Evolutionary conservation across 2,329 filamentous ascomycete species (phyloP).

Genomic region (Apiospora sp.): DNA sequence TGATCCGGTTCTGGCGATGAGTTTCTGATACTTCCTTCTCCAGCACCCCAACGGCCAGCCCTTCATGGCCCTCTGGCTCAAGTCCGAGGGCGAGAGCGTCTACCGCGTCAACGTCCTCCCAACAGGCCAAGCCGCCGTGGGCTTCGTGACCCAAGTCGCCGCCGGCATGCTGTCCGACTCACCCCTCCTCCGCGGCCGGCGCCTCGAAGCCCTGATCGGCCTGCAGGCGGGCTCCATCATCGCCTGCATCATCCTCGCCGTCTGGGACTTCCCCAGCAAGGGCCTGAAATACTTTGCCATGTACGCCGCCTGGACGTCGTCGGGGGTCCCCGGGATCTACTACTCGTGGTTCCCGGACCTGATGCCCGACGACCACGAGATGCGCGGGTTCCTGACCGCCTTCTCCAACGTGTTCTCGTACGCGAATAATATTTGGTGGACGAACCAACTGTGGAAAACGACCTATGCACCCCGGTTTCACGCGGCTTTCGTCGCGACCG

Average conservation of each 20-base stretch:
- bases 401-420: conserved; percentile 32
- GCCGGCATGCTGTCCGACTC: conserved; percentile 32
- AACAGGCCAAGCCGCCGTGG: conserved; percentile 26
- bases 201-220: conserved; percentile 30
- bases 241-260: conserved; percentile 22
- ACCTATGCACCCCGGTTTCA: conserved; percentile 28
- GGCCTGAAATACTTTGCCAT: conserved; percentile 27
- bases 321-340: conserved; percentile 31
- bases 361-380: conserved; percentile 37
- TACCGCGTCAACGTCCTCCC: conserved; percentile 31
- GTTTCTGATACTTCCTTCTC: conserved; percentile 24
- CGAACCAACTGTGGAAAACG: conserved; percentile 30
- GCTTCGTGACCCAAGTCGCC: conserved; percentile 29
- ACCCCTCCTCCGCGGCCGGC: conserved; percentile 27
- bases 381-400: conserved; percentile 34
- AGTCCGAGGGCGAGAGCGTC: conserved; percentile 28
- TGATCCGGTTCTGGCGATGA: conserved; percentile 10
- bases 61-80: conserved; percentile 33
- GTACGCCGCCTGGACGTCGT: conserved; percentile 29
- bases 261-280: conserved; percentile 21
- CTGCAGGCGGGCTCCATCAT: conserved; percentile 32
- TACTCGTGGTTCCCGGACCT: conserved; percentile 37
- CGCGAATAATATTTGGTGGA: conserved; percentile 32
- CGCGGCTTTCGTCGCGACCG: conserved; percentile 29
- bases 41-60: conserved; percentile 26